These are phyloP conservation scores for Lepidium sativum DNA, from an alignment of 345 rosid genomes.

Conservation along the genomic window DNA sequence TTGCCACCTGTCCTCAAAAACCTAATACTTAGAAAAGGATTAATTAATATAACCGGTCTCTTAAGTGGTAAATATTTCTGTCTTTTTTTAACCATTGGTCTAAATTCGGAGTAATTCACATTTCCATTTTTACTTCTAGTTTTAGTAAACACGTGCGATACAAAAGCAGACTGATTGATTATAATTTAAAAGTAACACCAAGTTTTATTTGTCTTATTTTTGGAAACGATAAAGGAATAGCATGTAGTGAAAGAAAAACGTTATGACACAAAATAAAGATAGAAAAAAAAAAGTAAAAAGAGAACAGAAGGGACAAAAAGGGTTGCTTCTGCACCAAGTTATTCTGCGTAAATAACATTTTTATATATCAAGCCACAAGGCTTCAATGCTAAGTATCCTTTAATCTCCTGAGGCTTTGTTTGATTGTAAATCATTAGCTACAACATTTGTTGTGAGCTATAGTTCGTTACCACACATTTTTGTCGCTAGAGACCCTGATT, in stretches of 20 bases:
- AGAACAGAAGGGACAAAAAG: slow-evolving; percentile 10
- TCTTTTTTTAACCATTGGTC: neutral
- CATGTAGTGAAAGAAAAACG: neutral
- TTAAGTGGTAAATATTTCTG: too few species aligned
- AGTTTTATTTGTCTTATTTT: neutral
- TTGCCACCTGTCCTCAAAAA: too few species aligned
- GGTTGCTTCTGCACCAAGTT: slow-evolving; percentile 23
- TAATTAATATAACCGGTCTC: too few species aligned
- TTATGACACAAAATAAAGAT: neutral
- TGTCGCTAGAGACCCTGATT: neutral
- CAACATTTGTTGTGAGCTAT: neutral
- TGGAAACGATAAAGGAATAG: slow-evolving; percentile 2
- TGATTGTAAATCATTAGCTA: neutral
- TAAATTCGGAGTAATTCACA: neutral
- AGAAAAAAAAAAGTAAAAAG: neutral
- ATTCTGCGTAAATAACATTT: slow-evolving; percentile 11
- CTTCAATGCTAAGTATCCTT: slow-evolving; percentile 21
- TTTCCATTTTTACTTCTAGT: neutral
- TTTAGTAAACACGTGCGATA: neutral
- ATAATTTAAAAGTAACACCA: neutral
- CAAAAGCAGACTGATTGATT: neutral
- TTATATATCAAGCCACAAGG: neutral
- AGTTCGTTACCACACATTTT: neutral
- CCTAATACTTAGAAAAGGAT: too few species aligned
- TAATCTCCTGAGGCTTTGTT: neutral